Evolutionary conservation across 2,329 filamentous ascomycete species (phyloP).

Genomic region (Scortechinia acanthostroma): DNA sequence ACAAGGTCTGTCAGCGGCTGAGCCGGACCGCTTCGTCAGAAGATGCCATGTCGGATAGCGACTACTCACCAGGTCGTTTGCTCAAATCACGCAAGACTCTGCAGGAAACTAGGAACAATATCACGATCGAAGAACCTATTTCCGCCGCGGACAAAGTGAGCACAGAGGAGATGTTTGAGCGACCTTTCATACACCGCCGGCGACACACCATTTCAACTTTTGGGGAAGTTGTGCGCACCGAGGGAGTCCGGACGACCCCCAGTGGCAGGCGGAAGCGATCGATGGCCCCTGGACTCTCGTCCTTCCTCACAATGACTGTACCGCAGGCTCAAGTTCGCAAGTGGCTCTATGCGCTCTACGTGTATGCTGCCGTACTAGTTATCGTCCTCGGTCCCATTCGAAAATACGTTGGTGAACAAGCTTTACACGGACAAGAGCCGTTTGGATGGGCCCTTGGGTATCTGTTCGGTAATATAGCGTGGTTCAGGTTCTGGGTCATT

Average conservation of each 20-base stretch:
- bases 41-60: constrained; percentile 23
- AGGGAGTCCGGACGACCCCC: constrained; percentile 32
- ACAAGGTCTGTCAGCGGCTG: constrained; percentile 37
- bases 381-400: constrained; percentile 69
- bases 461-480: constrained; percentile 70
- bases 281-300: constrained; percentile 55
- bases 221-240: constrained; percentile 18
- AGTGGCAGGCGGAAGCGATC: constrained; percentile 61
- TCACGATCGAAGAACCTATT: background rate
- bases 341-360: constrained; percentile 75
- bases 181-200: constrained; percentile 10
- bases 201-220: constrained; percentile 44
- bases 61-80: constrained; percentile 18
- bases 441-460: constrained; percentile 91
- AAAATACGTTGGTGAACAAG: constrained; percentile 57
- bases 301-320: constrained; percentile 75
- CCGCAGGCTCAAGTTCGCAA: constrained; percentile 71
- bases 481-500: constrained; percentile 67
- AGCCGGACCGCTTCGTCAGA: constrained; percentile 25
- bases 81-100: constrained; percentile 9
- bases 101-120: constrained; percentile 10
- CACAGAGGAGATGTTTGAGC: background rate
- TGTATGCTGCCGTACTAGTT: constrained; percentile 60
- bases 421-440: constrained; percentile 69
- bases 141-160: background rate